Evolutionary conservation across 1,284 basidiomycete genomes (phyloP), one percentile per base, ranked within the genome.

Genomic region (Mycena sp.): DNA sequence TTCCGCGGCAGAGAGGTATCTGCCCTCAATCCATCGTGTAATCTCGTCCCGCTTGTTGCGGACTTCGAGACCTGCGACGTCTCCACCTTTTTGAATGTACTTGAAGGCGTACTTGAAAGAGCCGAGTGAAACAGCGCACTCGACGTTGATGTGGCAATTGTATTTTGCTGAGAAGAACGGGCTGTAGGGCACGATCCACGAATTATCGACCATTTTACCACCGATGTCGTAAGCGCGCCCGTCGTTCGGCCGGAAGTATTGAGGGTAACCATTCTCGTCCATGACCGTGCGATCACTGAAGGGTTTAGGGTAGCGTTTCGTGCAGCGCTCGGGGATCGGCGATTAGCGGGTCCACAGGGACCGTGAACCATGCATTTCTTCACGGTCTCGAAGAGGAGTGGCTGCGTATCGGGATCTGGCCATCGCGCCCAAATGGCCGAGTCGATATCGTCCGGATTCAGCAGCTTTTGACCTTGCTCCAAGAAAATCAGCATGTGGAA

Each of bases 41-140:
- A 79, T 72, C 58, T 81, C 77, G 68, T 82, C 70, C 9, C 19
- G 32, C 10, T 56, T 44, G 23, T 52, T 26, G 17, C 50, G 32
- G 10, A 77, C 41, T 41, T 74, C 63, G 3, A 79, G n/a, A 2
- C 75, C 72, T 0, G 72, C 67, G 0, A 70, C 65, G 65, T 83
- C 79, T 30, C 58, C 41, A 6, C 81, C 80, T 61, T 82, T 82
- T 67, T 77, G 73, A 21, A 80, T 73, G 58, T 83, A 83, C 63
- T 83, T 83, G 70, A 73, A 71, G 12, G 80, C 67, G 56, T 82
- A 82, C 64, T 82, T 81, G 45, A 78, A 56, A 0, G 77, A 63
- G 7, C 49, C 48, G n/a, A 80, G 53, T 0, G 71, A 71, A 3
- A 69, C 62, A 7, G 63, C 68, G 35, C 73, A 70, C 57, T 83